Conservation (phyloP, 805 yeast genomes). For the Yamadazyma phyllophila region DNA sequence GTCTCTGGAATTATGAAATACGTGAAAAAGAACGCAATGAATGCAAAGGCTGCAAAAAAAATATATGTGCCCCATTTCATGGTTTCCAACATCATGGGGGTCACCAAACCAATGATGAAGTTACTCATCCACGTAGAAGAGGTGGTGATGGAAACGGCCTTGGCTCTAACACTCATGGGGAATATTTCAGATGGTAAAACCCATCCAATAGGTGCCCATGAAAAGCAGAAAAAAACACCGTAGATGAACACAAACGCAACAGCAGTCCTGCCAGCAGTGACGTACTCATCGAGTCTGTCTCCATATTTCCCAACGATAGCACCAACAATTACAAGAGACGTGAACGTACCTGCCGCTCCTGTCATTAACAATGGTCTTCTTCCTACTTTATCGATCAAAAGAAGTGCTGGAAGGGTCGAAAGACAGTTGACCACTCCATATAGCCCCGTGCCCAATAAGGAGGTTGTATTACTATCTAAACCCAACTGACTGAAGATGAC, state of each 20-base stretch:
- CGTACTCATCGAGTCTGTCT: conserved; percentile 13
- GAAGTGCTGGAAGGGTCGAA: conserved; percentile 34
- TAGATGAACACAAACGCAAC: conserved; percentile 33
- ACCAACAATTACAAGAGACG: conserved; percentile 28
- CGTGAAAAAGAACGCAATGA: conserved; percentile 37
- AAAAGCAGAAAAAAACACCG: conserved; percentile 30
- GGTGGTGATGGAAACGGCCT: conserved; percentile 36
- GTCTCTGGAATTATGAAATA: conserved; percentile 60
- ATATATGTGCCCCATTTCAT: conserved; percentile 28
- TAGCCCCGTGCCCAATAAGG: conserved; percentile 29
- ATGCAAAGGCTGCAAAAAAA: conserved; percentile 21
- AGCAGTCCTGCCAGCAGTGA: conserved; percentile 29
- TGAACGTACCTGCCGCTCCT: conserved; percentile 32
- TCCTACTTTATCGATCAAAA: conserved; percentile 34
- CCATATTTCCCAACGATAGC: conserved; percentile 18
- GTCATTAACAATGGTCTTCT: conserved; percentile 32
- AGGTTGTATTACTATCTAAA: conserved; percentile 20
- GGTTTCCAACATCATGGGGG: conserved; percentile 27
- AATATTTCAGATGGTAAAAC: conserved; percentile 38
- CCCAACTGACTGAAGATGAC: conserved; percentile 29
- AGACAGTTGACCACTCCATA: conserved; percentile 33
- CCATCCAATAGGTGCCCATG: conserved; percentile 39
- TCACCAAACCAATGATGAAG: conserved; percentile 38
- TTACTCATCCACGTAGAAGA: conserved; percentile 38
- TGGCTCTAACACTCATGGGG: conserved; percentile 40